Base-by-base conservation (phyloP, 345 rosid species). In the Jatropha curcas region DNA sequence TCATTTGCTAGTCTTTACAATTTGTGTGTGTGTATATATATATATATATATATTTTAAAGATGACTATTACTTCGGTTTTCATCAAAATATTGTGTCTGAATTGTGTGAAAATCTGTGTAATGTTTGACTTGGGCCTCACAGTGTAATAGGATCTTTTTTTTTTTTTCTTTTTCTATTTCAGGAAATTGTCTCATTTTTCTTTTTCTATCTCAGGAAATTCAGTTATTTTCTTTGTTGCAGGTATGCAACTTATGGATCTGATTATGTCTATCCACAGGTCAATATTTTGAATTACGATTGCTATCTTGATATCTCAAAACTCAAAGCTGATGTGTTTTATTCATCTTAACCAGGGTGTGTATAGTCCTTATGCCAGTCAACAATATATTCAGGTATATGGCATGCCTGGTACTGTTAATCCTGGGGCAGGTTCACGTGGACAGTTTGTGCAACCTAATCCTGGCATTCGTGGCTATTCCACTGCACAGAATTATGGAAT, bases 251-350 rank as follows among this genome's bases (percentile, higher is more conserved):
- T 43, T 82, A 79, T 71, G 79, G 79, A 31, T 71, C 81, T 51
- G 86, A 77, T 41, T 71, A 37, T 56, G 70, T 73, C 68, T 74
- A 71, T 62, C 63, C 79, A 4, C 83, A 79, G 86, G 86, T 82
- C 62, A 71, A 28, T 63, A 35, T 68, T 53, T 68, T 24, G 64
- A 31, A 51, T 37, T 75, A 0, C 5, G 43, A 13, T 50, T 34
- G 5, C 60, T 55, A 19, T 63, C 9, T 53, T 20, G 19, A 11
- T n/a, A 14, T 58, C 56, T 53, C 0, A 43, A 65, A 22, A 19
- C 10, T 43, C 10, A 12, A 43, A 43, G 53, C 68, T 67, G 64
- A 24, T 62, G 20, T 31, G 33, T 16, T 75, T 30, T 48, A 22
- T 70, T 65, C 41, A 16, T 55, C 28, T 56, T 57, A 67, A 22